A percentile compares a stretch with the other conserved stretches of the same genome.
phyloP scores from a whole-genome alignment of 2,329 filamentous ascomycete species.

The Apiospora marii region DNA sequence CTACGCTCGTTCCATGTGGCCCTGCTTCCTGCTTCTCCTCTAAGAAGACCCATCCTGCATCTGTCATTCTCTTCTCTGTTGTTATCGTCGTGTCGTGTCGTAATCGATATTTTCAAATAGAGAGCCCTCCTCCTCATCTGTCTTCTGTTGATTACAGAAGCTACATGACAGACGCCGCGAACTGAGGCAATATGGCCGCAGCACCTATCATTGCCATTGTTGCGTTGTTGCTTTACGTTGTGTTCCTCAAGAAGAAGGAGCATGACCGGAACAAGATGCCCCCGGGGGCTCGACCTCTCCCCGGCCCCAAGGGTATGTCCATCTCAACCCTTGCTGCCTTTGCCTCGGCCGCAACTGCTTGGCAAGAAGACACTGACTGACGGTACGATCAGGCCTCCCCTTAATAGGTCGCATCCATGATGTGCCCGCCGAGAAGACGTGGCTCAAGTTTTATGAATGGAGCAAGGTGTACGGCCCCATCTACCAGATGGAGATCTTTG shows the following conservation, averaged over 20 bases:
- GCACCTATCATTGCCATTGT: slow-evolving; percentile 9
- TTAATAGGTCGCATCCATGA: slow-evolving; percentile 55
- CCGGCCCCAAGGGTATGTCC: slow-evolving; percentile 38
- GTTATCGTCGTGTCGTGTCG: neutral
- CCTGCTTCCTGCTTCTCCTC: neutral
- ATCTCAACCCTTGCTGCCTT: slow-evolving; percentile 27
- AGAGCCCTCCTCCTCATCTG: neutral
- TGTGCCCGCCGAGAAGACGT: slow-evolving; percentile 49
- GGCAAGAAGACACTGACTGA: neutral
- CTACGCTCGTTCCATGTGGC: slow-evolving; percentile 11
- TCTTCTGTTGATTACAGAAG: slow-evolving; percentile 1
- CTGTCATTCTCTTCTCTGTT: neutral
- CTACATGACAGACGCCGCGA: neutral
- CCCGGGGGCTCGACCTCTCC: slow-evolving; percentile 36
- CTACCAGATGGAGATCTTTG: slow-evolving; percentile 55
- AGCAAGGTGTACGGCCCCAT: slow-evolving; percentile 55
- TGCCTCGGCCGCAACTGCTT: no score
- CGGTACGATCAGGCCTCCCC: slow-evolving; percentile 45
- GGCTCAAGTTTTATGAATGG: slow-evolving; percentile 59
- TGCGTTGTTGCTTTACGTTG: slow-evolving; percentile 30
- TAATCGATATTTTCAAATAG: neutral
- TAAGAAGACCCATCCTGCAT: neutral
- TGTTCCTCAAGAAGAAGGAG: slow-evolving; percentile 31
- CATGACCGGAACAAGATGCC: slow-evolving; percentile 35
- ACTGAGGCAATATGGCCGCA: slow-evolving; percentile 17